phyloP scores from a whole-genome alignment of 2,329 filamentous ascomycete species.

The Didymella pinodella region DNA sequence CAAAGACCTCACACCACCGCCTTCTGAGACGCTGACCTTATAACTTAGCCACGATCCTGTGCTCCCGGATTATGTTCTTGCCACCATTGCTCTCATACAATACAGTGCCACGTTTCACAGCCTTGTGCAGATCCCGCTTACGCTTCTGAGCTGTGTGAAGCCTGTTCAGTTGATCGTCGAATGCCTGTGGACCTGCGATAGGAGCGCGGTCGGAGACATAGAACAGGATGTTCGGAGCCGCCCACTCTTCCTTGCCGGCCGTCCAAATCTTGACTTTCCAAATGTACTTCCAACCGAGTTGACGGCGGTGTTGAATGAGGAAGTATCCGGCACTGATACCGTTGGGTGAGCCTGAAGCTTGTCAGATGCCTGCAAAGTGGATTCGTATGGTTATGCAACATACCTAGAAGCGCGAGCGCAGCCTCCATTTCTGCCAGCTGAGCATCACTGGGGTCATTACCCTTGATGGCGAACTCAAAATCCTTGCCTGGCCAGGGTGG shows the following conservation, averaged over 20 bases:
- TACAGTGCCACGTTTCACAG: neutral
- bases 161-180: slow-evolving; percentile 8
- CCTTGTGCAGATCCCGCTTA: neutral
- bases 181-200: neutral
- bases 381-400: neutral
- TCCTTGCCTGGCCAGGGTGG: slow-evolving; percentile 13
- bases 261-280: slow-evolving; percentile 18
- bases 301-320: slow-evolving; percentile 22
- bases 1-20: neutral
- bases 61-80: slow-evolving; percentile 14
- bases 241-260: slow-evolving; percentile 2
- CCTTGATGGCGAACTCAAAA: slow-evolving; percentile 7
- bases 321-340: slow-evolving; percentile 24
- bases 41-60: slow-evolving; percentile 2
- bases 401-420: slow-evolving; percentile 13
- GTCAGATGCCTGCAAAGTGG: neutral
- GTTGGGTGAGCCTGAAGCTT: slow-evolving; percentile 19
- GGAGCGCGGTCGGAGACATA: slow-evolving; percentile 14
- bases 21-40: neutral
- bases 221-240: slow-evolving; percentile 15
- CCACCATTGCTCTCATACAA: slow-evolving; percentile 10
- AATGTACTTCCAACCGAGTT: slow-evolving; percentile 24
- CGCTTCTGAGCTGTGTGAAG: neutral
- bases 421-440: slow-evolving; percentile 5
- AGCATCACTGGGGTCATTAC: neutral